Evolutionary conservation across 1,139 yeast genomes (phyloP), one percentile per base, ranked within the genome.

Genomic region (Candida sanyaensis): DNA sequence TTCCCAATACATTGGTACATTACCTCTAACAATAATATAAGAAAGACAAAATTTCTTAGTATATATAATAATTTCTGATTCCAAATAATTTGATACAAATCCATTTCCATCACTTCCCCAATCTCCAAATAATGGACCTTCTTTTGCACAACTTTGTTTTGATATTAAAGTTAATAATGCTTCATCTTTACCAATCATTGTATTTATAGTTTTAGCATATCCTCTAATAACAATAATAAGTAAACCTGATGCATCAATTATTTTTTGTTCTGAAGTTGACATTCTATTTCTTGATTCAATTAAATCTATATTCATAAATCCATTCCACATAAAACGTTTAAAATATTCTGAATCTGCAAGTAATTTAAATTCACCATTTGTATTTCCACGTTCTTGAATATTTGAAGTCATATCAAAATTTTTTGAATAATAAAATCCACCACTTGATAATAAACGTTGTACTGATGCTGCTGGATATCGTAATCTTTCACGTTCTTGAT

Each of bases 61-160:
- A 47, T 81, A 81, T 12, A 85, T 68, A 4, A 86, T 75, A 6
- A 85, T 60, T 60, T 87, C 93, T 1, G 87, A 77, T 59, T 87
- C 93, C 23, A 81, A 79, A 58, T 74, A 83, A 56, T 84, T 84
- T 1, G 91, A 75, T 5, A 83, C 87, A 36, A 77, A 73, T 0
- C 93, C 93, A 43, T 83, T 82, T 49, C 86, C 91, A 61, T 85
- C 90, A 51, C 86, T 75, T 17, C 92, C 90, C 67, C 81, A 80
- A 31, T 83, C 79, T 0, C 89, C 90, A 57, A 85, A 82, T 1
- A 85, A 66, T 1, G 83, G 80, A 1, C 86, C 86, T 37, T 71
- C 73, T 53, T 80, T 83, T 37, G 76, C 74, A 49, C 88, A 81
- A 2, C 86, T 80, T 48, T 86, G 87, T 59, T 84, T 84, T 1